Base-by-base conservation (phyloP, 352 stramenopile species). In the Globisporangium mamillatum region DNA sequence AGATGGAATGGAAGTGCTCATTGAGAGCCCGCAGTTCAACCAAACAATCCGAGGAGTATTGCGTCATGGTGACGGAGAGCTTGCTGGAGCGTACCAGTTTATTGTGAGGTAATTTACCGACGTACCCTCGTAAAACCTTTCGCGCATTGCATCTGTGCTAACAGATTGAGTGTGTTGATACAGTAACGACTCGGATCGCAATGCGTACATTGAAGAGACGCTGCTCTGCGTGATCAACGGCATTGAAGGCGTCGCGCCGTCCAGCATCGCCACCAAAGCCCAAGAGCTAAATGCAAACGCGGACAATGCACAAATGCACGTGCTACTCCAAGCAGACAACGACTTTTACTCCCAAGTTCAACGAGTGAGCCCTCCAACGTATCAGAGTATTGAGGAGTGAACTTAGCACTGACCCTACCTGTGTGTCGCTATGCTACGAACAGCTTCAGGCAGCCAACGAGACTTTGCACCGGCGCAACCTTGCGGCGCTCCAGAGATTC, bases 291-390 rank as follows among this genome's bases (percentile, higher is more conserved):
- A 58, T 14, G 64, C 57, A 8, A 67, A 8, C 16, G 27, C 27
- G 3, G 27, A 32, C 27, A 22, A 64, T 3, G 53, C 68, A 7
- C 50, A 69, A 1, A 73, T 98, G 22, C 71, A 80, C 29, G 84
- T 99, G 54, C 88, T 74, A 29, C 90, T 99, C 29, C 68, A 86
- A 38, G 97, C 94, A 5, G 95, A 99, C 75, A 99, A 99, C 72
- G 97, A 98, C 59, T 99, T 99, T 77, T 99, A 99, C 77, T 98
- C 92, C 1, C 91, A 98, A 84, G 80, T 84, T 6, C 54, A 81
- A 22, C 75, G 83, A 62, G 85, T 92, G 69, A 52, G 56, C 2
- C 29, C 25, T 71, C 87, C 3, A 22, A 46, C 18, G 44, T 52
- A 52, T n/a, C 44, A 22, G 18, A 52, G 24, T n/a, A 29, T 41